phyloP scores from a whole-genome alignment of 2,329 filamentous ascomycete genomes.

The Scytalidium lignicola region DNA sequence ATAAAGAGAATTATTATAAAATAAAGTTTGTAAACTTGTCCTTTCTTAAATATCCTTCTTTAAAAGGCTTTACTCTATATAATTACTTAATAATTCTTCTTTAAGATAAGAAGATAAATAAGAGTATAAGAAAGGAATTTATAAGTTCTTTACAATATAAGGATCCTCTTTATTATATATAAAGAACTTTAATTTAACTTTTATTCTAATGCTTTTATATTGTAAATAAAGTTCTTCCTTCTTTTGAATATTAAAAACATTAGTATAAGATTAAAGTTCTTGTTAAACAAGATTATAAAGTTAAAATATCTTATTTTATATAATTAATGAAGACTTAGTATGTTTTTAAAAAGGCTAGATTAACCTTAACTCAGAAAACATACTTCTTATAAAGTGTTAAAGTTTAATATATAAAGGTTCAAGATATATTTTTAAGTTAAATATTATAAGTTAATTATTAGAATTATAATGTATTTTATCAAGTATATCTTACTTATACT shows the following conservation, averaged over 20 bases:
- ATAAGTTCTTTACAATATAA: neutral
- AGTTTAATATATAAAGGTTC: no score
- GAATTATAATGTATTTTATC: no score
- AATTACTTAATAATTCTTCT: no score
- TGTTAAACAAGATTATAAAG: no score
- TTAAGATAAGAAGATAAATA: conserved; percentile 6
- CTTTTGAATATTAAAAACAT: neutral
- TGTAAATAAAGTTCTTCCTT: conserved; percentile 1
- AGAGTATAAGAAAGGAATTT: conserved; percentile 7
- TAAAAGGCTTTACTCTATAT: no score
- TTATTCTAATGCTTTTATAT: conserved; percentile 6
- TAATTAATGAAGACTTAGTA: neutral
- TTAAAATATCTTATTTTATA: no score
- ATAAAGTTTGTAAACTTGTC: conserved; percentile 5
- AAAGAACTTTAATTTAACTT: conserved; percentile 1
- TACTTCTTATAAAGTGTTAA: no score
- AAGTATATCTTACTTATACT: no score
- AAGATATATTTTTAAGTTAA: no score
- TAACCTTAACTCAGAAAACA: conserved; percentile 3
- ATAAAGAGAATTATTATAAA: conserved; percentile 3
- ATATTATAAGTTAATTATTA: no score
- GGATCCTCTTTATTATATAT: neutral
- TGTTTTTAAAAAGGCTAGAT: neutral
- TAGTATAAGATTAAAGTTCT: no score
- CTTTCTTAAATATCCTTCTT: conserved; percentile 5